Evolutionary conservation across 1,284 basidiomycete genomes (phyloP).

Genomic region (Sanghuangporus baumii): DNA sequence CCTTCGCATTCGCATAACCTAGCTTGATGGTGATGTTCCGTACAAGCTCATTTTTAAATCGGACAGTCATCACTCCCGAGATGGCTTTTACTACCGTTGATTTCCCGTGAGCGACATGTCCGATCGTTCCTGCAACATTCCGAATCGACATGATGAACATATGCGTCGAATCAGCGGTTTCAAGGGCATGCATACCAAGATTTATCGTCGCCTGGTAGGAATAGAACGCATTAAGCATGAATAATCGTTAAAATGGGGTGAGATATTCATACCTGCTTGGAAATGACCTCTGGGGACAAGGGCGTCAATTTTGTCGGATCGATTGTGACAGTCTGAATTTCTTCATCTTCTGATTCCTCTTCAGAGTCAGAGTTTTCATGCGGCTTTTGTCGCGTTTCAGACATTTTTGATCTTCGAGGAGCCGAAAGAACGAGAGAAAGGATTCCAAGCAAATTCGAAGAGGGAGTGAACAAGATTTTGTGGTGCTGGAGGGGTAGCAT

Average conservation of each 20-base stretch:
- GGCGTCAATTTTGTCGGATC: slow-evolving; percentile 83
- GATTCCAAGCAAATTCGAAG: background rate
- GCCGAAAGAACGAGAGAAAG: background rate
- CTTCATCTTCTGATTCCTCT: slow-evolving; percentile 49
- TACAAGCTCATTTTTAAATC: slow-evolving; percentile 98
- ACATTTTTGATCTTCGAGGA: slow-evolving; percentile 1
- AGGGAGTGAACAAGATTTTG: background rate
- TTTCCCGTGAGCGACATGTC: slow-evolving; percentile 98
- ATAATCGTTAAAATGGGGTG: slow-evolving; percentile 11
- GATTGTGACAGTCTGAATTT: slow-evolving; percentile 62
- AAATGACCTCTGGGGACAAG: slow-evolving; percentile 93
- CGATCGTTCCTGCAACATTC: slow-evolving; percentile 71
- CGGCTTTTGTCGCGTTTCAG: slow-evolving; percentile 53
- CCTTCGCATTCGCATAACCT: slow-evolving; percentile 97
- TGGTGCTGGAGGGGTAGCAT: no score
- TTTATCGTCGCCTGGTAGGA: slow-evolving; percentile 73
- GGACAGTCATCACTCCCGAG: slow-evolving; percentile 97
- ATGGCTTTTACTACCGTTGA: slow-evolving; percentile 99
- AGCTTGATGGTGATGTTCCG: slow-evolving; percentile 99
- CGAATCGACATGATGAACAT: slow-evolving; percentile 3
- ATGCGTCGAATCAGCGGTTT: background rate
- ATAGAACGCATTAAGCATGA: background rate
- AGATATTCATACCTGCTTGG: slow-evolving; percentile 78
- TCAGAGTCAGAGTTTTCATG: slow-evolving; percentile 67
- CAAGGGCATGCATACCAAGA: slow-evolving; percentile 44